Conservation (phyloP, 2,329 filamentous ascomycete species). For the Alternaria sp. region DNA sequence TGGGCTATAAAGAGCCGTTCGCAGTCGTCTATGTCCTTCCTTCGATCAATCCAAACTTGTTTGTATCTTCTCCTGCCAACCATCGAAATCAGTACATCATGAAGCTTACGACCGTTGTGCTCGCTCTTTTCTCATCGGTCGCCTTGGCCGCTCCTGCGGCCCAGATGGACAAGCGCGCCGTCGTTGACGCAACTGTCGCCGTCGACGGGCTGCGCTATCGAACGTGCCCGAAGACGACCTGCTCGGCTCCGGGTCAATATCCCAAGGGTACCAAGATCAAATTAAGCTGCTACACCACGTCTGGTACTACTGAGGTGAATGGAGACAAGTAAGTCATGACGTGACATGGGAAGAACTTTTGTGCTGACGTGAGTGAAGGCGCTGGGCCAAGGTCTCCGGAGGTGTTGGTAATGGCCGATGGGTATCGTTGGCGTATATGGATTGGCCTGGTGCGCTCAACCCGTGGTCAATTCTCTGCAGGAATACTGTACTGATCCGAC, state of each 20-base stretch:
- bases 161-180: neutral
- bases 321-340: constrained; percentile 5
- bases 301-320: constrained; percentile 2
- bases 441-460: neutral
- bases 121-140: neutral
- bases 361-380: neutral
- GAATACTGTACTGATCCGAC: neutral
- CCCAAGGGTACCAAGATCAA: constrained; percentile 6
- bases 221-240: constrained; percentile 8
- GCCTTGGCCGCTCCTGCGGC: neutral
- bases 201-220: constrained; percentile 11
- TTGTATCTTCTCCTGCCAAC: neutral
- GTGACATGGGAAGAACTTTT: neutral
- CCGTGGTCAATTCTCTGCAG: neutral
- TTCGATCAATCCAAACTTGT: neutral
- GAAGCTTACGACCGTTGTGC: neutral
- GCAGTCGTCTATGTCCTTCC: neutral
- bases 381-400: constrained; percentile 4
- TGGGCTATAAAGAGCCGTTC: neutral
- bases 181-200: constrained; percentile 1
- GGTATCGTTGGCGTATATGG: constrained; percentile 6
- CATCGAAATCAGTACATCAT: neutral
- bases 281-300: constrained; percentile 6
- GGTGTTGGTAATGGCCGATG: neutral
- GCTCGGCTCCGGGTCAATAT: constrained; percentile 6